Evolutionary conservation across 2,329 filamentous ascomycete genomes (phyloP).

Genomic region (Cryphonectria carpinicola): DNA sequence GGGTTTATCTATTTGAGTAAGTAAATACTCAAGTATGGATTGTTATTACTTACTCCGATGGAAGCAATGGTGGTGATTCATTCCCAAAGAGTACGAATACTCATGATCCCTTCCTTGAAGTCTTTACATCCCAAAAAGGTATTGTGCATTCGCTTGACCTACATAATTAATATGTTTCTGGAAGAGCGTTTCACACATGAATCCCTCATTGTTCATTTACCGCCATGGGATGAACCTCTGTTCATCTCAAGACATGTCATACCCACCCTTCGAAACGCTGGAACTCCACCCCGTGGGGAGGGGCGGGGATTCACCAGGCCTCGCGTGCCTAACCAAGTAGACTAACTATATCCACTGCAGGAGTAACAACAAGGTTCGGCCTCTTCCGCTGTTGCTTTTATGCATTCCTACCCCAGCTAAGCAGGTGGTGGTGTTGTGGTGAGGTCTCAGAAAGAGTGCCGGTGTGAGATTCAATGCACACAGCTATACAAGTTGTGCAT

Average conservation of each 20-base stretch:
- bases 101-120: background rate
- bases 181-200: background rate
- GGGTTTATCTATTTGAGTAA: background rate
- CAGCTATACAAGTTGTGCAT: background rate
- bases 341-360: background rate
- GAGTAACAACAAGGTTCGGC: background rate
- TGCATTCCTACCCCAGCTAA: background rate
- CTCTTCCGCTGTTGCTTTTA: background rate
- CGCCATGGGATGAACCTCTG: background rate
- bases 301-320: background rate
- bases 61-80: background rate
- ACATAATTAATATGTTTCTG: background rate
- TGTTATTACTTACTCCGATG: background rate
- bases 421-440: background rate
- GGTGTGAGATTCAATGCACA: background rate
- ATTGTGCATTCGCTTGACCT: background rate
- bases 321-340: background rate
- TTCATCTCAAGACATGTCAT: background rate
- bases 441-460: slow-evolving; percentile 1
- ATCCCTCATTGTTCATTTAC: background rate
- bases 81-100: background rate
- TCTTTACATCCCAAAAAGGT: background rate
- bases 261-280: background rate
- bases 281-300: background rate
- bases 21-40: background rate